Base-by-base conservation (phyloP, 352 stramenopile genomes). In the Pythium insidiosum region DNA sequence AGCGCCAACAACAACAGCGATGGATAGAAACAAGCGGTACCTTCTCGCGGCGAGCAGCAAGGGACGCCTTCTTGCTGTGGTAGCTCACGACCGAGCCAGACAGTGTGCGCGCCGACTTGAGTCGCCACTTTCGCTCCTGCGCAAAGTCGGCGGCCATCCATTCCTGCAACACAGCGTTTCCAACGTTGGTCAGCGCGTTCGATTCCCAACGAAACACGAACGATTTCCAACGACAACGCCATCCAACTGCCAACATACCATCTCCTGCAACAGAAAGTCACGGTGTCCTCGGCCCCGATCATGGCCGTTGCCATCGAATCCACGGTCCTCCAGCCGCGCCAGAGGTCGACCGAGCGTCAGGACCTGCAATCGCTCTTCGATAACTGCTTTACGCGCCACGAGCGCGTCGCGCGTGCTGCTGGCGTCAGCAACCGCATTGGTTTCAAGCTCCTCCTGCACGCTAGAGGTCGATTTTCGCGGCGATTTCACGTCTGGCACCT, bases 131-230 rank as follows among this genome's bases (percentile, higher is more conserved):
- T 35, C 85, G 66, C 58, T 98, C 92, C 46, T 94, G 75, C 23
- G 60, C 46, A 61, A 97, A 97, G 49, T 98, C 92, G 1, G 85
- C 81, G 5, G 88, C 69, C 84, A 98, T 96, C 92, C 91, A 97
- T 28, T 62, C 48, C 43, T 50, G 43, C 21, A 42, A 28, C 20
- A 5, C n/a, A n/a, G n/a, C n/a, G n/a, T n/a, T n/a, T n/a, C n/a
- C n/a, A n/a, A n/a, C n/a, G n/a, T n/a, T n/a, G n/a, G n/a, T n/a
- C n/a, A n/a, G n/a, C n/a, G n/a, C n/a, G n/a, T n/a, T n/a, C n/a
- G n/a, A n/a, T n/a, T n/a, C n/a, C n/a, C n/a, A n/a, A n/a, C n/a
- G n/a, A 59, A 43, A 12, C 33, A 9, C 21, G 25, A 18, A 10
- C 33, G 37, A 50, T 11, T 25, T 25, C 2, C 38, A 38, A 38